A percentile compares a stretch with the other conserved stretches of the same genome.
Conservation (phyloP, 2,329 filamentous ascomycete genomes). For the Calonectria montana region DNA sequence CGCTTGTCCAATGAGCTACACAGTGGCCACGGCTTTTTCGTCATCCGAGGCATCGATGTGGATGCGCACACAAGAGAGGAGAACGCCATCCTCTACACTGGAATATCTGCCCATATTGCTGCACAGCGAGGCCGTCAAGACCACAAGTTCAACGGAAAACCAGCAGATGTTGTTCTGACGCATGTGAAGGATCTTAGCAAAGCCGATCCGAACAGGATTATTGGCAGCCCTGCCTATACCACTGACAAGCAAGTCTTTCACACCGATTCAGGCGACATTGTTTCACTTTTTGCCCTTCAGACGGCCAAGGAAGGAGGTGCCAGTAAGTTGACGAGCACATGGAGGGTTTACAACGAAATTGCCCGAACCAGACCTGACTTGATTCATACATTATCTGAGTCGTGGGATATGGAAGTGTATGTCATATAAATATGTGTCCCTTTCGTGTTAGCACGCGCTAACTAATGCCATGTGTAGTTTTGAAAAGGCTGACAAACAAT, state of each 20-base stretch:
- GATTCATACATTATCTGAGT: slow-evolving; percentile 55
- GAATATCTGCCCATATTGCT: not conserved
- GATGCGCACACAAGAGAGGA: not conserved
- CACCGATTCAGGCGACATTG: not conserved
- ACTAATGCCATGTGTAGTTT: not conserved
- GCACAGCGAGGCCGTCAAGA: not conserved
- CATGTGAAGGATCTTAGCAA: not conserved
- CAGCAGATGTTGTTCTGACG: not conserved
- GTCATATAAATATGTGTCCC: not conserved
- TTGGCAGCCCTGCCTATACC: not conserved
- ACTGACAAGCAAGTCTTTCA: not conserved
- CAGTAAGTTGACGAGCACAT: slow-evolving; percentile 67
- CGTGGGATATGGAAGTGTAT: not conserved
- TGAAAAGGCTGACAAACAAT: not conserved
- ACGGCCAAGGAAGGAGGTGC: slow-evolving; percentile 64
- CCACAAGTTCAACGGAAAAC: not conserved
- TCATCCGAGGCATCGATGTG: not conserved
- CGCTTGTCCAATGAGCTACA: not conserved
- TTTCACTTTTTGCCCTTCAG: slow-evolving; percentile 45
- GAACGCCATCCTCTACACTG: not conserved
- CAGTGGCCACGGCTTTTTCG: not conserved
- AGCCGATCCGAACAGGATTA: not conserved
- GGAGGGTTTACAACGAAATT: slow-evolving; percentile 72
- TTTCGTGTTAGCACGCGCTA: not conserved
- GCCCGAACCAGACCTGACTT: slow-evolving; percentile 68